Conservation (phyloP, 768 basidiomycete genomes). For the Tremella fuciformis region DNA sequence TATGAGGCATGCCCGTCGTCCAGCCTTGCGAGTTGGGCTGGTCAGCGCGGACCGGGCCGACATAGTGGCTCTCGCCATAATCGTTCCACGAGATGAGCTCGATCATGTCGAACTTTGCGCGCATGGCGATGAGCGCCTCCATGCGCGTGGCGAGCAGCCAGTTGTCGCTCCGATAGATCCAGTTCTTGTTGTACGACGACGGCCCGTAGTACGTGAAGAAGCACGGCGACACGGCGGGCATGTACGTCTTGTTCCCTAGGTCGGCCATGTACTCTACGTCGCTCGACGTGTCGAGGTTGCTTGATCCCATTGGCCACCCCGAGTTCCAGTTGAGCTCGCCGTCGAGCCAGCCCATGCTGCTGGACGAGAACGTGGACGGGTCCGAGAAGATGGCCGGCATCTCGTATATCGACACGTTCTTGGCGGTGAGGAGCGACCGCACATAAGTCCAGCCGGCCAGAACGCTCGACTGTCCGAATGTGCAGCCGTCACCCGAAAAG, state of each 20-base stretch:
- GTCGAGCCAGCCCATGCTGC: slow-evolving; percentile 53
- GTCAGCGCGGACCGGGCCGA: slow-evolving; percentile 44
- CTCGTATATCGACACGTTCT: slow-evolving; percentile 19
- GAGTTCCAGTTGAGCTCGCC: slow-evolving; percentile 63
- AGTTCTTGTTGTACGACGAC: slow-evolving; percentile 50
- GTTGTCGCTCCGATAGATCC: slow-evolving; percentile 52
- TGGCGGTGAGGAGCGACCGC: slow-evolving; percentile 21
- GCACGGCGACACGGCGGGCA: slow-evolving; percentile 48
- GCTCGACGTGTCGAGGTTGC: slow-evolving; percentile 53
- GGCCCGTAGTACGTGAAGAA: slow-evolving; percentile 53
- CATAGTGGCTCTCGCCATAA: slow-evolving; percentile 48
- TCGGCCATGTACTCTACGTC: slow-evolving; percentile 37
- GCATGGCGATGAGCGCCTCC: slow-evolving; percentile 48
- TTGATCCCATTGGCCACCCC: slow-evolving; percentile 64
- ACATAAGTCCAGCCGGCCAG: slow-evolving; percentile 44
- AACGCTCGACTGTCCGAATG: slow-evolving; percentile 45
- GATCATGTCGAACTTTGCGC: slow-evolving; percentile 47
- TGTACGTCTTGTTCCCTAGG: slow-evolving; percentile 47
- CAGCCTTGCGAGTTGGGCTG: slow-evolving; percentile 47
- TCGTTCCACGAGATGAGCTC: slow-evolving; percentile 54
- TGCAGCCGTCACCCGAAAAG: slow-evolving; percentile 53
- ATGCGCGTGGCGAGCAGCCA: slow-evolving; percentile 51
- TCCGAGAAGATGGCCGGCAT: slow-evolving; percentile 34
- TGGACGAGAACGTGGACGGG: slow-evolving; percentile 23
- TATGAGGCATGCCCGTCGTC: slow-evolving; percentile 47